Percentiles rank a stretch among this genome's conserved stretches.
These are phyloP conservation scores for Aureobasidium sp. DNA, from an alignment of 2,329 filamentous ascomycete genomes.

Conservation along the genomic window DNA sequence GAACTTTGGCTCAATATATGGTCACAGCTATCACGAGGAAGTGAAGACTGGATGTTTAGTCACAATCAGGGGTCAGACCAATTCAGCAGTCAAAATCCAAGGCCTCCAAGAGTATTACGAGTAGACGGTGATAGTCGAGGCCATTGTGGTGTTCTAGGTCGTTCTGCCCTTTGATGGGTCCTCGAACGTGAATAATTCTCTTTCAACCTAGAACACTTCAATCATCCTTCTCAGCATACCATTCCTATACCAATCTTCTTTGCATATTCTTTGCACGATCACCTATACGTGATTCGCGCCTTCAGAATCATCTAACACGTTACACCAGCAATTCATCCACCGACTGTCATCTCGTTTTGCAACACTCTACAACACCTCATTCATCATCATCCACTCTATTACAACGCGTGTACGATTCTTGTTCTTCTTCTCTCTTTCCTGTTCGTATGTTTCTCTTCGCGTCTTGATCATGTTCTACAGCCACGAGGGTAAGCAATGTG, in stretches of 20 bases:
- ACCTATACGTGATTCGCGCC: not conserved
- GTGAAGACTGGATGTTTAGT: not conserved
- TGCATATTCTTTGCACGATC: not conserved
- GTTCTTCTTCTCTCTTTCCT: not conserved
- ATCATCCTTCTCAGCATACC: not conserved
- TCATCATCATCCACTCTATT: not conserved
- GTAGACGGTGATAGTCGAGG: no score
- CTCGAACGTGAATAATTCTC: not conserved
- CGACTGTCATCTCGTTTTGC: not conserved
- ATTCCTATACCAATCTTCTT: not conserved
- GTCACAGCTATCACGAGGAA: not conserved
- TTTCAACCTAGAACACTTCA: not conserved
- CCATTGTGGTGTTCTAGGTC: not conserved
- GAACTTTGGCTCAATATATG: not conserved
- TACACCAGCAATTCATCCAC: not conserved
- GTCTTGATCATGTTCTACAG: constrained; percentile 75
- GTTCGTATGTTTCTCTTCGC: not conserved
- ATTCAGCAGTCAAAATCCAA: not conserved
- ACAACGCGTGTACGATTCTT: not conserved
- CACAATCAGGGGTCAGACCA: not conserved
- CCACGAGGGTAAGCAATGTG: constrained; percentile 66
- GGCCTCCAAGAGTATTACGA: not conserved
- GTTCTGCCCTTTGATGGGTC: not conserved
- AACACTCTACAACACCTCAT: not conserved
- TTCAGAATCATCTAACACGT: not conserved